A percentile compares a stretch with the other conserved stretches of the same genome.
Conservation (phyloP, 2,329 filamentous ascomycete species). For the Colletotrichum cordylinicola region DNA sequence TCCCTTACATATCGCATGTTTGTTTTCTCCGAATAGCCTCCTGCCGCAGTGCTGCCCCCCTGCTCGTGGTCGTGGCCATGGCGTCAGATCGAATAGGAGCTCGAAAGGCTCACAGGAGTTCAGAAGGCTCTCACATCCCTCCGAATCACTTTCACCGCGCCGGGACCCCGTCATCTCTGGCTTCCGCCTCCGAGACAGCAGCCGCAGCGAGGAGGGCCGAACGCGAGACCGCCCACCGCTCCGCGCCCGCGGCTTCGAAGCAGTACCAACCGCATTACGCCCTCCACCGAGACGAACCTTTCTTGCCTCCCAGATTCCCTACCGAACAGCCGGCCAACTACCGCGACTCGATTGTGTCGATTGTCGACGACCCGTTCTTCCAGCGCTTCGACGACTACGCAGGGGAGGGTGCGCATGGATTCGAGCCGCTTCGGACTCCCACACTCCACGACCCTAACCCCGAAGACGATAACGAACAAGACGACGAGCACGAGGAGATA, state of each 20-base stretch:
- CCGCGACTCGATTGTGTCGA: conserved; percentile 57
- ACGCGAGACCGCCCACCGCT: conserved; percentile 23
- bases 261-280: conserved; percentile 21
- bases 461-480: conserved; percentile 24
- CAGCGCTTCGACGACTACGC: conserved; percentile 48
- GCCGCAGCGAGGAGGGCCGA: conserved; percentile 13
- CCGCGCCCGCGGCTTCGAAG: conserved; percentile 22
- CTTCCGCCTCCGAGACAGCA: conserved; percentile 3
- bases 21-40: neutral
- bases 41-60: neutral
- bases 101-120: conserved; percentile 25
- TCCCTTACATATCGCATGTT: neutral
- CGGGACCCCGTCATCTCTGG: neutral
- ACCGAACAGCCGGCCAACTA: conserved; percentile 32
- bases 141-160: conserved; percentile 10
- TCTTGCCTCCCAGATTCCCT: conserved; percentile 23
- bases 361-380: conserved; percentile 63
- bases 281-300: conserved; percentile 22
- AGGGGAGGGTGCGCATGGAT: conserved; percentile 31
- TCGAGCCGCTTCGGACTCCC: conserved; percentile 25
- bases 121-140: conserved; percentile 22
- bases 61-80: conserved; percentile 22
- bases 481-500: neutral
- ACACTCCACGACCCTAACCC: conserved; percentile 25
- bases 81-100: conserved; percentile 21